Percentiles rank a stretch among this genome's conserved stretches.
These are phyloP conservation scores for Triticum dicoccoides DNA, from an alignment of 176 grass and related monocot species.

Conservation along the genomic window DNA sequence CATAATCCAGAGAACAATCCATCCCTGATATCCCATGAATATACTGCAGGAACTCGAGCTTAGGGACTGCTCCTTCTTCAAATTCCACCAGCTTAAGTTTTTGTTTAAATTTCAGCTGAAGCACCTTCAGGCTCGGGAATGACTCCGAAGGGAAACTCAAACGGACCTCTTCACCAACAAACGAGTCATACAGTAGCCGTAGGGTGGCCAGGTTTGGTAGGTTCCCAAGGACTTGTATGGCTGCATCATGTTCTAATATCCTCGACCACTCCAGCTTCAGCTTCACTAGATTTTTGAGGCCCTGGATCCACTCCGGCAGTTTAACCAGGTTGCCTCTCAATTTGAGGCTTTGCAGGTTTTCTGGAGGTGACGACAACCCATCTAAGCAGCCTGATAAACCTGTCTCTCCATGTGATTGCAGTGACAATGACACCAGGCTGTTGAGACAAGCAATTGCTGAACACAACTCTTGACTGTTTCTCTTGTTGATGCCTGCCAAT, in stretches of 20 bases:
- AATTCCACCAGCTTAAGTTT: too few relatives aligned
- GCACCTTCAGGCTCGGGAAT: neutral
- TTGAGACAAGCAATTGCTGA: neutral
- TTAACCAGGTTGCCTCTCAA: too few relatives aligned
- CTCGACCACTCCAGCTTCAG: neutral
- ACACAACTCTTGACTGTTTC: neutral
- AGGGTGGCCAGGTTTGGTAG: neutral
- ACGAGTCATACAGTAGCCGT: accelerated
- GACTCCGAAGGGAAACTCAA: neutral
- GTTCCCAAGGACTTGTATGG: neutral
- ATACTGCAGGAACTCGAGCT: too few relatives aligned
- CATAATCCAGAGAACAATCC: too few relatives aligned
- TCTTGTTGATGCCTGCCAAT: neutral
- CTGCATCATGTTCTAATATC: neutral
- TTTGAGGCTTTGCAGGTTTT: neutral
- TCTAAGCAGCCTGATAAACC: neutral
- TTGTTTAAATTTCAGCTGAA: accelerated
- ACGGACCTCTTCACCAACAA: neutral
- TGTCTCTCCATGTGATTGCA: accelerated
- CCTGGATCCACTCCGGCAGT: neutral
- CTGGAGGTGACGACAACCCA: neutral
- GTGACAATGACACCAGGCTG: neutral
- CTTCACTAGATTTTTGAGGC: neutral
- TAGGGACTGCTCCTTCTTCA: too few relatives aligned
- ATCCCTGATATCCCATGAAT: too few relatives aligned